Evolutionary conservation across 1,284 basidiomycete species (phyloP).

Genomic region (Naganishia albida): DNA sequence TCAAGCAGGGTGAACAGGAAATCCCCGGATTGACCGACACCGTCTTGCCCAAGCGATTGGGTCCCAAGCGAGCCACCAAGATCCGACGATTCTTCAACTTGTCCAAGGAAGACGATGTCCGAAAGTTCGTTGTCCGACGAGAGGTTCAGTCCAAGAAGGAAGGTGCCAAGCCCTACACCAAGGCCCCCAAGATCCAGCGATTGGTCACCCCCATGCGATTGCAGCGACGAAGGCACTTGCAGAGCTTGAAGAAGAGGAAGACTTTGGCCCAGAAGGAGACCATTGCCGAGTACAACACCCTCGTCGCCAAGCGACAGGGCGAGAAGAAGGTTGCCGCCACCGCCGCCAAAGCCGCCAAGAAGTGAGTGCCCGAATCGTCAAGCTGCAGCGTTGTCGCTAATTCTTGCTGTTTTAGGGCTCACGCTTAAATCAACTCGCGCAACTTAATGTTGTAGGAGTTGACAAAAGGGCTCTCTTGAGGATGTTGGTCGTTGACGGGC

Average conservation of each 20-base stretch:
- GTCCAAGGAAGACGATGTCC: constrained; percentile 95
- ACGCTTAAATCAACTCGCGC: constrained; percentile 27
- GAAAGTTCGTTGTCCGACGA: constrained; percentile 87
- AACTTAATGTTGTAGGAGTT: constrained; percentile 14
- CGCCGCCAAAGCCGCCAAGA: constrained; percentile 55
- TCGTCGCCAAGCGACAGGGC: constrained; percentile 84
- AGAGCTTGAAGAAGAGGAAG: constrained; percentile 83
- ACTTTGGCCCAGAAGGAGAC: constrained; percentile 91
- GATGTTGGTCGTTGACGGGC: constrained; percentile 25
- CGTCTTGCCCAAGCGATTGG: constrained; percentile 91
- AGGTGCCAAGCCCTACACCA: constrained; percentile 93
- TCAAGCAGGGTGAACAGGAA: constrained; percentile 94
- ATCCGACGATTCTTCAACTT: constrained; percentile 98
- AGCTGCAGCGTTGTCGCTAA: not conserved
- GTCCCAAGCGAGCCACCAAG: constrained; percentile 79
- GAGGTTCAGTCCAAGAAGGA: constrained; percentile 94
- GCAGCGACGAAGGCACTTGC: constrained; percentile 93
- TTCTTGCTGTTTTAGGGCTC: constrained; percentile 13
- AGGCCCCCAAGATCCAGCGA: constrained; percentile 75
- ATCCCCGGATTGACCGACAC: constrained; percentile 91
- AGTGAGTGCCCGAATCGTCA: constrained; percentile 34
- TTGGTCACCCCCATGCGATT: constrained; percentile 92
- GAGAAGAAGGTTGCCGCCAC: constrained; percentile 82
- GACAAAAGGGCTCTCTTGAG: constrained; percentile 24
- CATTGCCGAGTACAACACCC: constrained; percentile 77